phyloP scores from a whole-genome alignment of 495 filamentous ascomycete species.

The Neurospora terricola region DNA sequence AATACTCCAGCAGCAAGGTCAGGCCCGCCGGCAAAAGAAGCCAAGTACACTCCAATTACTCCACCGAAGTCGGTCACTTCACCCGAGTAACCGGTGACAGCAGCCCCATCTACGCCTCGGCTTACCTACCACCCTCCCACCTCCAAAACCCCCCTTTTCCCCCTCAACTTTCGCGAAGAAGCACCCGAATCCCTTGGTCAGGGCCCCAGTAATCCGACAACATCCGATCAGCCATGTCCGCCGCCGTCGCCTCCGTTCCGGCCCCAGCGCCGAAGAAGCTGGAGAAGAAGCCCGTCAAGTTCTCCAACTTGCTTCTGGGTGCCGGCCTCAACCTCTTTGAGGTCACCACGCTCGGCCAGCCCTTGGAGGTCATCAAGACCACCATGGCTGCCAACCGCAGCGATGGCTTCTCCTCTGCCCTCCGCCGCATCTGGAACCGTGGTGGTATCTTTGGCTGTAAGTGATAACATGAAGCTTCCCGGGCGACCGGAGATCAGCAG shows the following conservation, averaged over 20 bases:
- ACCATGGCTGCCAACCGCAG: constrained; percentile 95
- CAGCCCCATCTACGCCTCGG: constrained; percentile 2
- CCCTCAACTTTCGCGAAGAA: constrained; percentile 52
- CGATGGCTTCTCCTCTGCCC: constrained; percentile 74
- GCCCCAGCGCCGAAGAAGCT: constrained; percentile 45
- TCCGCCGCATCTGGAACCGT: constrained; percentile 82
- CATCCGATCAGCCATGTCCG: constrained; percentile 45
- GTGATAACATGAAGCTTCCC: constrained; percentile 26
- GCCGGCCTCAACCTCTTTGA: constrained; percentile 98
- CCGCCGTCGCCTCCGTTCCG: constrained; percentile 44
- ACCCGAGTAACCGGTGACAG: constrained; percentile 1
- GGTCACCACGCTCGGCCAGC: constrained; percentile 66
- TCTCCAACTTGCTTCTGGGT: constrained; percentile 94
- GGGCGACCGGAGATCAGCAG: neutral
- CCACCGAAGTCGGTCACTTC: neutral
- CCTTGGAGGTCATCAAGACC: constrained; percentile 97
- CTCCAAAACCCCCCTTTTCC: constrained; percentile 5
- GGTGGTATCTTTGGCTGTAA: constrained; percentile 93
- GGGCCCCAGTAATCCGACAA: constrained; percentile 52
- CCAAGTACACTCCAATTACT: neutral
- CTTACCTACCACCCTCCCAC: constrained; percentile 7
- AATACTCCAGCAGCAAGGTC: neutral
- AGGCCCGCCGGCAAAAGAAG: neutral
- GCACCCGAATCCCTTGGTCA: constrained; percentile 88
- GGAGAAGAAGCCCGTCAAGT: constrained; percentile 99